Conservation (phyloP, 2,329 filamentous ascomycete species). For the Fusarium coicis region DNA sequence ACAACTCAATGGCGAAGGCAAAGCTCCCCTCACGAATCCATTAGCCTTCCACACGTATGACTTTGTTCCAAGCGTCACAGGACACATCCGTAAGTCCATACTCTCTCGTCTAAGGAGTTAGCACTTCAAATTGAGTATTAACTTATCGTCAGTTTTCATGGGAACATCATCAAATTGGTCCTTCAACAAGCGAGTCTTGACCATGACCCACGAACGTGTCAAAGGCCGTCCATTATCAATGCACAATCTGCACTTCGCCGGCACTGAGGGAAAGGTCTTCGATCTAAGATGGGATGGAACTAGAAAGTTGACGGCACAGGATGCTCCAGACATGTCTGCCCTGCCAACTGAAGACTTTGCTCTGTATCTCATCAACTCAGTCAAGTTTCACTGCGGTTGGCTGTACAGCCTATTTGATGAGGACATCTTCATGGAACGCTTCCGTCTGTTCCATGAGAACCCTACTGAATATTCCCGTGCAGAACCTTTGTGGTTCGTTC, state of each 20-base stretch:
- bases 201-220: conserved; percentile 33
- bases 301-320: not conserved
- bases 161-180: conserved; percentile 37
- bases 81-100: conserved; percentile 6
- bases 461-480: not conserved
- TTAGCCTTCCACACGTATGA: conserved; percentile 35
- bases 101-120: not conserved
- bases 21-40: conserved; percentile 32
- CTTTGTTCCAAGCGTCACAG: conserved; percentile 29
- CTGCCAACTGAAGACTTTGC: conserved; percentile 33
- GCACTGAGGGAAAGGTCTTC: conserved; percentile 29
- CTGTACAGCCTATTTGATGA: conserved; percentile 34
- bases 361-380: conserved; percentile 35
- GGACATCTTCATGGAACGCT: conserved; percentile 30
- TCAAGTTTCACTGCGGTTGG: conserved; percentile 36
- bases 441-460: conserved; percentile 19
- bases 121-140: not conserved
- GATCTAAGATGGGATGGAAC: conserved; percentile 29
- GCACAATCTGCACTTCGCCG: conserved; percentile 23
- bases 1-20: not conserved
- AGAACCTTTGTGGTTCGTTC: conserved; percentile 32
- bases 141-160: conserved; percentile 25
- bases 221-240: conserved; percentile 23
- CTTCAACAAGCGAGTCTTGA: conserved; percentile 35
- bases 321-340: conserved; percentile 1